Percentiles rank a stretch among this genome's conserved stretches.
These are phyloP conservation scores for Linum trigynum DNA, from an alignment of 345 rosid species.

Conservation along the genomic window DNA sequence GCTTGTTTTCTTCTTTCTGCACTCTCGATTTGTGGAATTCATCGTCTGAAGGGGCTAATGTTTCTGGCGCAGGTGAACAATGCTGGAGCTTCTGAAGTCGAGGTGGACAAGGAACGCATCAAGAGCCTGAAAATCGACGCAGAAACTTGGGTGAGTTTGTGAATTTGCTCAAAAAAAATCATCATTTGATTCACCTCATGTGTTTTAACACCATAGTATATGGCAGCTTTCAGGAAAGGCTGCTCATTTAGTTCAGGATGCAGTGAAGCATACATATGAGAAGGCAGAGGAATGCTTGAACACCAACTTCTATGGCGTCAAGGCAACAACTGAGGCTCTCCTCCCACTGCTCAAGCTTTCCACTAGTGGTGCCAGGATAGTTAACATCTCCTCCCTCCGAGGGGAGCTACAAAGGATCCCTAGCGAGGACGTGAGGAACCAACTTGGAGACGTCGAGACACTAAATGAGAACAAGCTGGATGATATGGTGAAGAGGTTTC, in stretches of 20 bases:
- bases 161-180: not conserved
- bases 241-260: not conserved
- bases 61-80: constrained; percentile 15
- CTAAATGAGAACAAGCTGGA: not conserved
- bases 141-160: not conserved
- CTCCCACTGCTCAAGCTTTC: not conserved
- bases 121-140: not conserved
- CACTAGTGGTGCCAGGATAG: not conserved
- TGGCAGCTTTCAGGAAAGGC: not conserved
- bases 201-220: not conserved
- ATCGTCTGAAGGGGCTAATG: not conserved
- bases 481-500: not conserved
- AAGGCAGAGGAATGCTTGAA: not conserved
- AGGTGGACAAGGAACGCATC: constrained; percentile 10
- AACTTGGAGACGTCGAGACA: not conserved
- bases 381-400: not conserved
- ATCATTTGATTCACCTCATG: not conserved
- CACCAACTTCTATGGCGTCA: not conserved
- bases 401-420: not conserved
- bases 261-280: not conserved
- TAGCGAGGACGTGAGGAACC: not conserved
- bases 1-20: no score
- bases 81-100: constrained; percentile 10
- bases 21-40: no score
- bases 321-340: not conserved